A percentile compares a stretch with the other conserved stretches of the same genome.
phyloP scores from a whole-genome alignment of 2,329 filamentous ascomycete species.

The Alternaria tenuissima region DNA sequence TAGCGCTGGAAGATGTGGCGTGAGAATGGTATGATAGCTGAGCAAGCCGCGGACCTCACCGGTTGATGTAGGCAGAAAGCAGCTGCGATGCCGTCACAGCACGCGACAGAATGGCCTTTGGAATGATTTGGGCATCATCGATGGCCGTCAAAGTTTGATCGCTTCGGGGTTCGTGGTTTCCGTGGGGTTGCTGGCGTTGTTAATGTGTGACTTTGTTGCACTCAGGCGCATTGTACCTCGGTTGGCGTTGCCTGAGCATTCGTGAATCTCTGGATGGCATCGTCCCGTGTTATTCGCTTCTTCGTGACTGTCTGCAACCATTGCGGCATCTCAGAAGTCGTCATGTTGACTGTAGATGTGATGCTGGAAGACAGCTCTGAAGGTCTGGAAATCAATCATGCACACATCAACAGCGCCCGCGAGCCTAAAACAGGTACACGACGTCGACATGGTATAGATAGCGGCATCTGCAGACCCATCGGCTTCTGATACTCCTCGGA shows the following conservation, averaged over 20 bases:
- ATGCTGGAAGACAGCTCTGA: not conserved
- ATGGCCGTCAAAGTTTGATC: slow-evolving; percentile 18
- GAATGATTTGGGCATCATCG: slow-evolving; percentile 30
- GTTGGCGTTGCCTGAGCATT: slow-evolving; percentile 6
- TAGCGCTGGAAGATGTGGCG: slow-evolving; percentile 41
- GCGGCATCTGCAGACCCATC: not conserved
- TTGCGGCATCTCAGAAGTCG: slow-evolving; percentile 20
- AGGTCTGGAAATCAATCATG: not conserved
- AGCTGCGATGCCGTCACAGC: slow-evolving; percentile 39
- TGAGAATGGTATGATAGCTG: slow-evolving; percentile 44
- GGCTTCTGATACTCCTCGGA: slow-evolving; percentile 7
- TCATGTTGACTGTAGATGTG: slow-evolving; percentile 18
- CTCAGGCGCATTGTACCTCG: not conserved
- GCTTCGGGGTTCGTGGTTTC: slow-evolving; percentile 13
- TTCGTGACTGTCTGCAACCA: slow-evolving; percentile 38
- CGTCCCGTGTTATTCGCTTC: slow-evolving; percentile 38
- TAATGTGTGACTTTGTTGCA: too few species aligned
- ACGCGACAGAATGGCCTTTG: slow-evolving; percentile 36
- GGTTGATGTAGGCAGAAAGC: slow-evolving; percentile 40
- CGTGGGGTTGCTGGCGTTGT: slow-evolving; percentile 19
- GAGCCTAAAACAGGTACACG: not conserved
- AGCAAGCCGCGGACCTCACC: slow-evolving; percentile 31
- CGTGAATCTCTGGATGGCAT: slow-evolving; percentile 35
- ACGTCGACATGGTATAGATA: not conserved
- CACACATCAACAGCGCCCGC: not conserved